Percentiles rank a stretch among this genome's conserved stretches.
phyloP scores from a whole-genome alignment of 371 early-diverging fungal genomes.

The Mortierella sp. region DNA sequence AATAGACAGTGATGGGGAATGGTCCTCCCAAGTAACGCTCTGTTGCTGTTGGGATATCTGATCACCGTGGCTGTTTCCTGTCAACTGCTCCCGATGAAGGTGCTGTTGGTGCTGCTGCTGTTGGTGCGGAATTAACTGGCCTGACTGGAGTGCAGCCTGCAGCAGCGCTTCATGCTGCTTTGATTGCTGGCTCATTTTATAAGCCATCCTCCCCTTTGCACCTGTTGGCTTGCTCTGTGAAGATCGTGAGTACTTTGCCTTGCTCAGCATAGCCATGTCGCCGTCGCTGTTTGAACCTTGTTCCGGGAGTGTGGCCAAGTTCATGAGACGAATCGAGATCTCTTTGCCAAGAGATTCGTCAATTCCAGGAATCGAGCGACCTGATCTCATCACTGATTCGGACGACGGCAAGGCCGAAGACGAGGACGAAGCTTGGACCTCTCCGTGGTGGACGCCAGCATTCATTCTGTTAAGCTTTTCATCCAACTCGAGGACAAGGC shows the following conservation, averaged over 20 bases:
- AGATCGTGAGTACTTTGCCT: slow-evolving; percentile 11
- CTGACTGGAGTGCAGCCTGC: slow-evolving; percentile 15
- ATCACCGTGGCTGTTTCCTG: not conserved
- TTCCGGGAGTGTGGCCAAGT: slow-evolving; percentile 17
- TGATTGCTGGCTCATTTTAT: slow-evolving; percentile 18
- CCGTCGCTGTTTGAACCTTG: slow-evolving; percentile 1
- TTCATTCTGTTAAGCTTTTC: slow-evolving; percentile 2
- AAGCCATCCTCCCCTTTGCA: slow-evolving; percentile 14
- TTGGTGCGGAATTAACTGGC: slow-evolving; percentile 14
- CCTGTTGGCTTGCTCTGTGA: slow-evolving; percentile 2
- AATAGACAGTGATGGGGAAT: too few species aligned
- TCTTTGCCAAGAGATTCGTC: slow-evolving; percentile 21
- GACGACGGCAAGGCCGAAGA: not conserved
- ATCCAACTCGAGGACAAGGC: slow-evolving; percentile 28
- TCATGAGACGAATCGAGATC: slow-evolving; percentile 35
- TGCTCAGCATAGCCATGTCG: not conserved
- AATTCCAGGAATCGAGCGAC: not conserved
- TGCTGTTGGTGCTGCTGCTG: slow-evolving; percentile 8
- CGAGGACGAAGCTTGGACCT: not conserved
- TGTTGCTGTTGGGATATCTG: too few species aligned
- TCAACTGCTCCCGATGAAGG: not conserved
- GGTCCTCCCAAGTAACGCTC: too few species aligned
- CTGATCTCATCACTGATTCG: not conserved
- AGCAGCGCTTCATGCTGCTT: slow-evolving; percentile 15
- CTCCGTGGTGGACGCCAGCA: not conserved